Percentiles rank a stretch among this genome's conserved stretches.
These are phyloP conservation scores for Solanum hybrid DNA, from an alignment of 305 asterid genomes.

Conservation along the genomic window DNA sequence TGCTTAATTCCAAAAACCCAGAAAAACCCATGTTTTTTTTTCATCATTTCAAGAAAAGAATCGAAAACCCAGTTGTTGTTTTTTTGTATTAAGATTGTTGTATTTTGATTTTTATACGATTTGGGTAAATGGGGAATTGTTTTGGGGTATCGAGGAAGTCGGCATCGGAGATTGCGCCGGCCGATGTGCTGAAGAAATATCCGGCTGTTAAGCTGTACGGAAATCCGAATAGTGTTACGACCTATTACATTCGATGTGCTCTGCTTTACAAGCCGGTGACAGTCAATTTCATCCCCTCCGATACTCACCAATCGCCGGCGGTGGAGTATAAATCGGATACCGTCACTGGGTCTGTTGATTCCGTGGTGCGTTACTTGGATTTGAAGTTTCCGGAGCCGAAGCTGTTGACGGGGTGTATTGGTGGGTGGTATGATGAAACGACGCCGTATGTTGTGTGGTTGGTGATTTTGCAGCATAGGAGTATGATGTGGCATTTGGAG, in stretches of 20 bases:
- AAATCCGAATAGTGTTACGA: conserved; percentile 40
- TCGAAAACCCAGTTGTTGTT: not conserved
- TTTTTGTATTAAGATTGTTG: not conserved
- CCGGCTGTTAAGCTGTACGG: conserved; percentile 71
- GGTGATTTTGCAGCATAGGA: conserved; percentile 74
- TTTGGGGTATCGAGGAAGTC: conserved; percentile 37
- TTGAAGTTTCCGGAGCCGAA: conserved; percentile 80
- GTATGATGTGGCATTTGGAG: conserved; percentile 82
- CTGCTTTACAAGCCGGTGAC: conserved; percentile 70
- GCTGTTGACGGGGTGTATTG: conserved; percentile 7
- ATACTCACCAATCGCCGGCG: conserved; percentile 46
- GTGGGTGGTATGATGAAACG: conserved; percentile 69
- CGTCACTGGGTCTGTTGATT: conserved; percentile 67
- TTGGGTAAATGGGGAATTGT: conserved; percentile 60
- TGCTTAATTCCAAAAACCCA: not conserved
- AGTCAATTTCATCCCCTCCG: conserved; percentile 50
- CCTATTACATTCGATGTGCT: conserved; percentile 71
- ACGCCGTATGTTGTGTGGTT: conserved; percentile 87
- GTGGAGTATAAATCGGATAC: conserved; percentile 50
- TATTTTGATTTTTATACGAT: conserved; percentile 1
- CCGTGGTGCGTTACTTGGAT: conserved; percentile 54
- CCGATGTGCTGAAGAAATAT: conserved; percentile 36
- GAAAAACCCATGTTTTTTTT: not conserved
- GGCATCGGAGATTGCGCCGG: conserved; percentile 73
- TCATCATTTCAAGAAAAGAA: not conserved